Base-by-base conservation (phyloP, 2,329 filamentous ascomycete genomes). In the Diaporthe sp. region DNA sequence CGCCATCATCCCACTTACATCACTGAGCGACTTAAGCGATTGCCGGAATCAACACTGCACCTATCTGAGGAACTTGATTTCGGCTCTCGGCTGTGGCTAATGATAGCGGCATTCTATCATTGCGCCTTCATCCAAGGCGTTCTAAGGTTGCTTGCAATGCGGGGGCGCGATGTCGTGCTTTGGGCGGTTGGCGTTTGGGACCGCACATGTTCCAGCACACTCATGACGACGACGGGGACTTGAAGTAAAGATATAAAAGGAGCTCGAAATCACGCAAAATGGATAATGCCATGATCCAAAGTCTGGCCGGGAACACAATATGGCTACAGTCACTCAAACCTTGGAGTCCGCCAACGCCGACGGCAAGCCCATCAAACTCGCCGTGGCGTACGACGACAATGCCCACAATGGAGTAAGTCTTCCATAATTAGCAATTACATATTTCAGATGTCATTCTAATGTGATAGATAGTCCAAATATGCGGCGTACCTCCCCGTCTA, bases 401-500 rank as follows among this genome's bases (percentile, higher is more conserved):
- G 32, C 47, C n/a, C 63, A 68, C 25, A 68, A 30, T 8, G 13
- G 32, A 68, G 63, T 68, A 8, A 53, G 63, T 39, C 2, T 19
- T 22, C 6, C 13, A 39, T 8, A 8, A 4, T 22, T 12, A 15
- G 13, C 10, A 35, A 19, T 12, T 7, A 12, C 2, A 7, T 51
- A 7, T 13, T 51, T 25, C 27, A 15, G 19, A 8, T 25, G 0
- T 35, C 22, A 25, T 22, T 12, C 47, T 68, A n/a, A 68, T 30
- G 0, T 27, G 6, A 5, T 10, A 2, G 1, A 25, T 53, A 81
- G 80, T 82, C 82, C 75, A 81, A 81, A 72, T 82, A 82, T 72
- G 73, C 78, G 0, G 76, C 75, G 13, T 82, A 82, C 70, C 80
- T 83, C 12, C 81, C 81, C 1, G 81, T 82, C n/a, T 82, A 82